Conservation (phyloP, 257 asterid genomes). For the Penstemon eatonii region DNA sequence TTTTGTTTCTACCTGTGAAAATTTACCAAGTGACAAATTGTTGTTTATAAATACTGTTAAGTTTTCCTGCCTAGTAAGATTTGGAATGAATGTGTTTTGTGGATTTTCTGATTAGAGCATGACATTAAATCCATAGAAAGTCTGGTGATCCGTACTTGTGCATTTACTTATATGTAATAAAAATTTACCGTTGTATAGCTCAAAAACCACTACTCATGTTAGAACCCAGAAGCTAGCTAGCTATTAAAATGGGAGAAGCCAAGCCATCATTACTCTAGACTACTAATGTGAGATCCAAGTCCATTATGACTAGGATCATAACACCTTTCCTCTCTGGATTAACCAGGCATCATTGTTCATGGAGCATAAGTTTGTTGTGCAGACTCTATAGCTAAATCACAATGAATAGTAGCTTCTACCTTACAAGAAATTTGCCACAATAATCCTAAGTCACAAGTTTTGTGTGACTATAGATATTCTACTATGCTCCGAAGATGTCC, state of each 20-base stretch:
- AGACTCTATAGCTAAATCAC: not conserved
- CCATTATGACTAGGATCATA: not conserved
- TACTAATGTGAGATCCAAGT: not conserved
- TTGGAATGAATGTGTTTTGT: not conserved
- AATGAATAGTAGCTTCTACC: not conserved
- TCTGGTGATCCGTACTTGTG: not conserved
- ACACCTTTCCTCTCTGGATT: not conserved
- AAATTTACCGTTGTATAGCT: not conserved
- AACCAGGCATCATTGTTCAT: not conserved
- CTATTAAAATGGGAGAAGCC: not conserved
- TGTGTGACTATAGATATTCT: constrained; percentile 61
- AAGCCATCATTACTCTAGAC: no score
- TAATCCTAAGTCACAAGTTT: constrained; percentile 2
- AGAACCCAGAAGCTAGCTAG: not conserved
- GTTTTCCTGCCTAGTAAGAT: constrained; percentile 7
- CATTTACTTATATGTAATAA: no score
- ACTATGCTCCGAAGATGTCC: constrained; percentile 85
- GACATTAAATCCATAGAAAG: constrained; percentile 14
- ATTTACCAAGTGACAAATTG: not conserved
- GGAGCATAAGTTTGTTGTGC: not conserved
- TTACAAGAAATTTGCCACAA: constrained; percentile 18
- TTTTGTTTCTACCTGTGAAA: not conserved
- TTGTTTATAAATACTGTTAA: not conserved
- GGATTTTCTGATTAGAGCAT: constrained; percentile 1
- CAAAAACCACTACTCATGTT: not conserved